Conservation (phyloP, 495 filamentous ascomycete genomes). For the Parathielavia appendiculata region DNA sequence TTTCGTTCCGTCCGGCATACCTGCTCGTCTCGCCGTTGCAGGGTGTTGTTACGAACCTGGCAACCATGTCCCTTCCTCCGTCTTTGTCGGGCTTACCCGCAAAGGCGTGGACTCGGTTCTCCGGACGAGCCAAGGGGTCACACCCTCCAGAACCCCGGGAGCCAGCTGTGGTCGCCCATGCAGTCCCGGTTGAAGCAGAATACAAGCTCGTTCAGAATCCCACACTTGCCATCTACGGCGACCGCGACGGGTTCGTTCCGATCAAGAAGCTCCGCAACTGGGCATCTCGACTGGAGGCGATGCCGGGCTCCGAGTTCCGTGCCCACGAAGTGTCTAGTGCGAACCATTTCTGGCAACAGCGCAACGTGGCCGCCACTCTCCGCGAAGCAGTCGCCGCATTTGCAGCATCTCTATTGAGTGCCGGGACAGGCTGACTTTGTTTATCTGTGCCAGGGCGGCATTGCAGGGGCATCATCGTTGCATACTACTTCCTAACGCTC, state of each 20-base stretch:
- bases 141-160: neutral
- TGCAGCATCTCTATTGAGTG: slow-evolving; percentile 13
- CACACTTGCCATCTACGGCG: slow-evolving; percentile 73
- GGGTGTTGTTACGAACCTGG: slow-evolving; percentile 54
- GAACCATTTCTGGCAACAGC: slow-evolving; percentile 80
- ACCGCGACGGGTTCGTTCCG: slow-evolving; percentile 71
- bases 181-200: slow-evolving; percentile 31
- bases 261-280: slow-evolving; percentile 63
- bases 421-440: neutral
- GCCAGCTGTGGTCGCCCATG: neutral
- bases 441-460: neutral
- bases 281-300: slow-evolving; percentile 52
- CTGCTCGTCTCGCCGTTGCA: slow-evolving; percentile 77
- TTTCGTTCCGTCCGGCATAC: slow-evolving; percentile 50
- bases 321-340: slow-evolving; percentile 59
- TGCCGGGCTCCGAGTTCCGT: slow-evolving; percentile 41
- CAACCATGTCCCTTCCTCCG: slow-evolving; percentile 48
- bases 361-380: slow-evolving; percentile 53
- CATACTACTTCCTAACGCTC: too few relatives aligned
- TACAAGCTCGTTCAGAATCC: slow-evolving; percentile 52
- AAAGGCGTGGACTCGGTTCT: slow-evolving; percentile 16
- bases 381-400: slow-evolving; percentile 30
- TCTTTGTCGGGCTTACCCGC: slow-evolving; percentile 16
- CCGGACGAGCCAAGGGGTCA: neutral
- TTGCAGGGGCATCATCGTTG: too few relatives aligned